Evolutionary conservation across 192 early-diverging fungal species (phyloP).

Genomic region (Geosiphon pyriformis): DNA sequence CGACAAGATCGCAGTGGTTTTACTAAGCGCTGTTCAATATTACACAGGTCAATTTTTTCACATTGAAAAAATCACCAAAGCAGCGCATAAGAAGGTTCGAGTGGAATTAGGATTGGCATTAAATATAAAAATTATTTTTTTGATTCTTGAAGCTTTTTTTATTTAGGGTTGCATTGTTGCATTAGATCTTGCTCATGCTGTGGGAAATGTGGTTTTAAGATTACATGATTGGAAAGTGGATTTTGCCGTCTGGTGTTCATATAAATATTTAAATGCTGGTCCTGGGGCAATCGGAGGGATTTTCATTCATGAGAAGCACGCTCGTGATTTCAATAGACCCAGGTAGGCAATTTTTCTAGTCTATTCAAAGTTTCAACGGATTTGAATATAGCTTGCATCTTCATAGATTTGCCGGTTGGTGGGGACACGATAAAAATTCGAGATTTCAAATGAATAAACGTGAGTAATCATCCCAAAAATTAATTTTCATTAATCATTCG

Average conservation of each 20-base stretch:
- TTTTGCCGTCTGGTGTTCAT: slow-evolving; percentile 98
- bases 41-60: slow-evolving; percentile 91
- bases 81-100: slow-evolving; percentile 68
- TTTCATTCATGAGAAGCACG: slow-evolving; percentile 85
- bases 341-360: too few relatives aligned
- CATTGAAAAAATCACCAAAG: slow-evolving; percentile 76
- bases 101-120: background rate
- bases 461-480: slow-evolving; percentile 9
- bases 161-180: slow-evolving; percentile 81
- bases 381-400: too few relatives aligned
- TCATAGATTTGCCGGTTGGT: slow-evolving; percentile 82
- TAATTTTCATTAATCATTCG: background rate
- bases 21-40: slow-evolving; percentile 90
- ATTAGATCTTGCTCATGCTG: slow-evolving; percentile 94
- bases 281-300: slow-evolving; percentile 90
- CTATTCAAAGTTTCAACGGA: too few relatives aligned
- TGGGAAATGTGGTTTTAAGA: slow-evolving; percentile 81
- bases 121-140: background rate
- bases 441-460: slow-evolving; percentile 87
- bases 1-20: slow-evolving; percentile 74
- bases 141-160: background rate
- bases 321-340: slow-evolving; percentile 46
- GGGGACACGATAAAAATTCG: slow-evolving; percentile 77
- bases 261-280: slow-evolving; percentile 98
- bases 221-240: slow-evolving; percentile 96